These are phyloP conservation scores for Eragrostis nindensis DNA, from an alignment of 176 grass and related monocot genomes.

Conservation along the genomic window DNA sequence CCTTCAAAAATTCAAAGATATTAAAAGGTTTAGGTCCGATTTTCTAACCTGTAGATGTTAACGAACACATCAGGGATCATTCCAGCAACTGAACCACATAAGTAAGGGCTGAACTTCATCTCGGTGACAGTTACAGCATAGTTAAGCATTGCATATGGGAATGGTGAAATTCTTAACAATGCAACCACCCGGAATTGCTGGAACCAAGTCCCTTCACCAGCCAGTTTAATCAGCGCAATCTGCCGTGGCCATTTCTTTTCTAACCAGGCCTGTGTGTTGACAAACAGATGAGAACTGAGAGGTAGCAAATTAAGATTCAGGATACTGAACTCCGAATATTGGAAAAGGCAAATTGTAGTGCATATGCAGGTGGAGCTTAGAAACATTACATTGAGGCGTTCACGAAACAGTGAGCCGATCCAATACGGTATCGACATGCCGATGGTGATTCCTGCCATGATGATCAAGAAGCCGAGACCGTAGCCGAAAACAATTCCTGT, in stretches of 20 bases:
- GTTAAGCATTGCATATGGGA: constrained; percentile 84
- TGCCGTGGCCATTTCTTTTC: constrained; percentile 86
- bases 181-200: constrained; percentile 75
- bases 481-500: constrained; percentile 95
- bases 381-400: constrained; percentile 67
- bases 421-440: constrained; percentile 90
- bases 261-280: constrained; percentile 66
- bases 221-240: constrained; percentile 67
- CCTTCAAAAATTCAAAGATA: neutral
- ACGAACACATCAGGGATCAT: constrained; percentile 89
- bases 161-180: constrained; percentile 79
- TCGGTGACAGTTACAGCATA: constrained; percentile 71
- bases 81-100: constrained; percentile 79
- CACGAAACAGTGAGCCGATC: constrained; percentile 74
- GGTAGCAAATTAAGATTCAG: neutral
- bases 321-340: neutral
- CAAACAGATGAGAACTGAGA: constrained; percentile 25
- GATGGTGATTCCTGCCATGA: constrained; percentile 74
- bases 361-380: neutral
- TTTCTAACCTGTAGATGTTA: constrained; percentile 89
- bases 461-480: constrained; percentile 83
- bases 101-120: constrained; percentile 76
- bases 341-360: neutral
- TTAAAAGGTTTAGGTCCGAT: neutral
- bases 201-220: constrained; percentile 79